Conservation (phyloP, 805 yeast species). For the Diddensiella caesifluorescens region DNA sequence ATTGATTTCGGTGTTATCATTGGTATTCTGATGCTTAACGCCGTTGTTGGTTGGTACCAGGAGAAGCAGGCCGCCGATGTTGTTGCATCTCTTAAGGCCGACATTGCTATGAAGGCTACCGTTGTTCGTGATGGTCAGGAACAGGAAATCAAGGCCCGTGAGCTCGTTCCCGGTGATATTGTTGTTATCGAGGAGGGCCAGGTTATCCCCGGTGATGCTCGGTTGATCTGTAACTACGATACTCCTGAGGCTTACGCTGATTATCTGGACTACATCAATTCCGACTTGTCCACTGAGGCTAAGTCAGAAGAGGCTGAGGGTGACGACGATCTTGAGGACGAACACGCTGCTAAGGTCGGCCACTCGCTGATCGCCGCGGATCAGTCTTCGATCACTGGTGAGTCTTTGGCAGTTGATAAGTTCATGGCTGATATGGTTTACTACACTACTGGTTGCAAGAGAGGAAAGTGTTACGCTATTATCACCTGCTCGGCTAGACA, state of each 20-base stretch:
- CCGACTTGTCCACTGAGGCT: constrained; percentile 30
- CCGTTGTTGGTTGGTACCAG: constrained; percentile 92
- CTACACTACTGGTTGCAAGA: constrained; percentile 93
- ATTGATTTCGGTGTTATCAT: constrained; percentile 96
- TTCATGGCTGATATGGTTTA: constrained; percentile 82
- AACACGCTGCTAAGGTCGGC: constrained; percentile 61
- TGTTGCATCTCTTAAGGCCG: constrained; percentile 92
- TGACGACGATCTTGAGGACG: constrained; percentile 30
- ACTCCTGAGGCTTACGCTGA: constrained; percentile 36
- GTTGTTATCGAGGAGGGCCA: constrained; percentile 89
- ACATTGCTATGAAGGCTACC: constrained; percentile 83
- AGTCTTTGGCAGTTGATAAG: constrained; percentile 93
- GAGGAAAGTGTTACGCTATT: constrained; percentile 92
- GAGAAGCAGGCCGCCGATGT: constrained; percentile 97
- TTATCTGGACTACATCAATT: constrained; percentile 36
- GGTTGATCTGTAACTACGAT: constrained; percentile 43
- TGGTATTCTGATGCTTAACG: constrained; percentile 81
- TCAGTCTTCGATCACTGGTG: constrained; percentile 97
- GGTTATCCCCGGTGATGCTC: constrained; percentile 90
- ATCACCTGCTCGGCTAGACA: constrained; percentile 92
- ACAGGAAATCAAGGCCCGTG: constrained; percentile 72
- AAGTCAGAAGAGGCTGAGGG: constrained; percentile 21
- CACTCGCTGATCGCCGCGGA: constrained; percentile 73
- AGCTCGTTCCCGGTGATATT: constrained; percentile 92
- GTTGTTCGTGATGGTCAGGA: constrained; percentile 81